Percentiles rank a stretch among this genome's conserved stretches.
These are phyloP conservation scores for Cytospora schulzeri DNA, from an alignment of 2,329 filamentous ascomycete genomes.

Conservation along the genomic window DNA sequence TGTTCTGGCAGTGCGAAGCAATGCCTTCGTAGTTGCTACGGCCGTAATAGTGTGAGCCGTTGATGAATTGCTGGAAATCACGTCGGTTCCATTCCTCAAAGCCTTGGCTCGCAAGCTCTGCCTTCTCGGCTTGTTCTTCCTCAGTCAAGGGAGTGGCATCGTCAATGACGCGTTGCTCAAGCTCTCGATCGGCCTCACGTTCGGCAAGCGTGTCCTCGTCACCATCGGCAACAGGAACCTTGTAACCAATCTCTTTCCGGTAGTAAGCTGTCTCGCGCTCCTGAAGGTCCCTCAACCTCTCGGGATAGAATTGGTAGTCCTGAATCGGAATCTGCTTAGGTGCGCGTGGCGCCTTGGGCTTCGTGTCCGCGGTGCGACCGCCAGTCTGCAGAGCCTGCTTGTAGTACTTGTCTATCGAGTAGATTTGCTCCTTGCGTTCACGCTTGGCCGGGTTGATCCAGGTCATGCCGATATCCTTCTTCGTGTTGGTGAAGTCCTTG, in stretches of 20 bases:
- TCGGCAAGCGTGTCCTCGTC: slow-evolving; percentile 81
- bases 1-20: slow-evolving; percentile 87
- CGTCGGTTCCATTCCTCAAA: slow-evolving; percentile 95
- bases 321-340: slow-evolving; percentile 91
- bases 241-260: slow-evolving; percentile 94
- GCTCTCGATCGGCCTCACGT: slow-evolving; percentile 81
- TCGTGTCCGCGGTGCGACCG: slow-evolving; percentile 76
- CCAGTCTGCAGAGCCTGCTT: slow-evolving; percentile 82
- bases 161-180: slow-evolving; percentile 92
- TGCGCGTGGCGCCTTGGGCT: slow-evolving; percentile 92
- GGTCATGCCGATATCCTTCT: slow-evolving; percentile 87
- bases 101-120: slow-evolving; percentile 76
- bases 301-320: slow-evolving; percentile 96
- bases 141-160: slow-evolving; percentile 86
- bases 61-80: slow-evolving; percentile 98
- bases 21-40: slow-evolving; percentile 85
- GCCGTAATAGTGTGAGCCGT: slow-evolving; percentile 90
- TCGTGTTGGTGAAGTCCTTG: slow-evolving; percentile 87
- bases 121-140: slow-evolving; percentile 86
- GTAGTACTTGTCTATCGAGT: slow-evolving; percentile 99
- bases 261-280: slow-evolving; percentile 96
- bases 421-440: slow-evolving; percentile 96
- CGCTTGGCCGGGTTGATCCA: slow-evolving; percentile 99
- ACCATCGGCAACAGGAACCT: slow-evolving; percentile 85
- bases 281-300: slow-evolving; percentile 81